Evolutionary conservation across 495 filamentous ascomycete genomes (phyloP).

Genomic region (Hypoxylon trugodes): DNA sequence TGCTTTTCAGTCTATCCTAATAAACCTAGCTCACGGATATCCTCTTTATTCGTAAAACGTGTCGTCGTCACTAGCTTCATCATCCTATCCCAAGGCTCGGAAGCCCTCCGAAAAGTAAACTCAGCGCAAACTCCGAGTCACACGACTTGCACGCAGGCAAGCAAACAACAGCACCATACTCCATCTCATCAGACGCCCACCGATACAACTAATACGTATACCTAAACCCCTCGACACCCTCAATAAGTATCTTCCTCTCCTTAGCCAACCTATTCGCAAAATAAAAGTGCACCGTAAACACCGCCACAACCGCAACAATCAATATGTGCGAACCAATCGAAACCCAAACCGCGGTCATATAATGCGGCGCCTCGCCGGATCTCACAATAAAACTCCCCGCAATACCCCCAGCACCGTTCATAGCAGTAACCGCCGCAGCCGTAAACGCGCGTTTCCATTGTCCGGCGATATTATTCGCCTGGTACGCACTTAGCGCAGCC

Average conservation of each 20-base stretch:
- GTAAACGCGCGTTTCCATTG: slow-evolving; percentile 83
- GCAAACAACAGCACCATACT: neutral
- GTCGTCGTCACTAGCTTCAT: neutral
- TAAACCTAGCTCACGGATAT: too few relatives aligned
- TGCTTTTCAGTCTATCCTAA: too few relatives aligned
- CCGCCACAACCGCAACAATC: slow-evolving; percentile 67
- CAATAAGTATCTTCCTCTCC: slow-evolving; percentile 58
- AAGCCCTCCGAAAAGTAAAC: neutral
- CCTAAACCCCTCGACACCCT: slow-evolving; percentile 63
- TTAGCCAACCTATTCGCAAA: slow-evolving; percentile 63
- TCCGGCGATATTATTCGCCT: slow-evolving; percentile 71
- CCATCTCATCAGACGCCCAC: neutral
- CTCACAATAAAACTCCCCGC: slow-evolving; percentile 79
- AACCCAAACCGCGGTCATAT: slow-evolving; percentile 76
- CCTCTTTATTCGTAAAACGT: slow-evolving; percentile 6
- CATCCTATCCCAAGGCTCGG: neutral
- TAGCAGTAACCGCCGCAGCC: slow-evolving; percentile 72
- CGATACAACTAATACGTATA: slow-evolving; percentile 62
- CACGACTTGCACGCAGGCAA: neutral
- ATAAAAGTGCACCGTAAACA: slow-evolving; percentile 70
- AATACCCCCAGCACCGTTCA: slow-evolving; percentile 79
- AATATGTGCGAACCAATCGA: slow-evolving; percentile 76
- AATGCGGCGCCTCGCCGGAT: slow-evolving; percentile 71
- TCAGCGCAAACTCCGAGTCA: neutral
- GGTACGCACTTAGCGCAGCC: slow-evolving; percentile 78